Conservation (phyloP, 176 grass and related monocot species). For the Leersia perrieri region DNA sequence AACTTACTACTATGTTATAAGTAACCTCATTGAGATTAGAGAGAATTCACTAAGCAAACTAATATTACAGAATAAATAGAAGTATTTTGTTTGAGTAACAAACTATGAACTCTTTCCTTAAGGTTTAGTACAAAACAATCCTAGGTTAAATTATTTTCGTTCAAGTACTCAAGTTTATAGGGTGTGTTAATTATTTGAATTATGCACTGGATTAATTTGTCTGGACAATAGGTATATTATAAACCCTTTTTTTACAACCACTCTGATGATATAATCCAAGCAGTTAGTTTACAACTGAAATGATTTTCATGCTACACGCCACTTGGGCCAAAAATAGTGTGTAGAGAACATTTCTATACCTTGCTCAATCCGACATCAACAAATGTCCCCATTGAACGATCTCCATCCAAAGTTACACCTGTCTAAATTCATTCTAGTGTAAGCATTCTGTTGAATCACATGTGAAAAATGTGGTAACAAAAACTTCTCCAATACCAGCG, state of each 20-base stretch:
- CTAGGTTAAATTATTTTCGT: not conserved
- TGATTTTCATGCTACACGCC: not conserved
- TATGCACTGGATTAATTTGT: not conserved
- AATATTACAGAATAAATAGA: constrained; percentile 4
- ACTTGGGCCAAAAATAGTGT: not conserved
- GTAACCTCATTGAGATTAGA: not conserved
- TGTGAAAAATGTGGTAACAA: not conserved
- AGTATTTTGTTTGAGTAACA: not conserved
- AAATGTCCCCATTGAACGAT: constrained; percentile 66
- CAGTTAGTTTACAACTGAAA: not conserved
- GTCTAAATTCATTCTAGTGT: constrained; percentile 32
- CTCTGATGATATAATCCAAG: not conserved
- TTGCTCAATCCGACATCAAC: constrained; percentile 97
- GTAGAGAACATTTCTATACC: constrained; percentile 46
- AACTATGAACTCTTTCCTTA: not conserved
- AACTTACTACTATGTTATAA: not conserved
- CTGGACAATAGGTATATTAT: not conserved
- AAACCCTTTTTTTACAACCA: not conserved
- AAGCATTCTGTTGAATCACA: constrained; percentile 37
- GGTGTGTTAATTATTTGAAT: not conserved
- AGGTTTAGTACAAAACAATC: not conserved
- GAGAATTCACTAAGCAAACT: not conserved
- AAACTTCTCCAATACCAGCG: not conserved
- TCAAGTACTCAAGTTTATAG: not conserved
- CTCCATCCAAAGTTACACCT: constrained; percentile 85